A percentile compares a stretch with the other conserved stretches of the same genome.
phyloP scores from a whole-genome alignment of 345 rosid genomes.

The sweet orange (Citrus sinensis) region DNA sequence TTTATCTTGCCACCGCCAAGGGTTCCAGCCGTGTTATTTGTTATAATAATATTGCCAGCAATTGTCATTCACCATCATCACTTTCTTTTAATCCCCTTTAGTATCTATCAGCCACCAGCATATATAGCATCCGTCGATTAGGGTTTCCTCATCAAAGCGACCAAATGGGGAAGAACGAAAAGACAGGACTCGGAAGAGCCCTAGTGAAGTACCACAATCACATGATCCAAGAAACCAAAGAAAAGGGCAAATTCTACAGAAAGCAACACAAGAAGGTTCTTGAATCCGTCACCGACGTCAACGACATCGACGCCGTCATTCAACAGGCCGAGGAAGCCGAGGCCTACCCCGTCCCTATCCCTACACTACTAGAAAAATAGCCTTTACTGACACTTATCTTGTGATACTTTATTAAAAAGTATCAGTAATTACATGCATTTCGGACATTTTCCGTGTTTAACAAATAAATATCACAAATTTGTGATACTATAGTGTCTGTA shows the following conservation, averaged over 20 bases:
- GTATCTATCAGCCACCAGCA: conserved; percentile 33
- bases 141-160: conserved; percentile 11
- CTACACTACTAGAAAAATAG: too few species aligned
- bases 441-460: too few species aligned
- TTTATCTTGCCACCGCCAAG: too few species aligned
- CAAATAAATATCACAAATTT: too few species aligned
- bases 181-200: conserved; percentile 72
- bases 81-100: too few species aligned
- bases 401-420: too few species aligned
- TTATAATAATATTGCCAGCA: too few species aligned
- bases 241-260: conserved; percentile 59
- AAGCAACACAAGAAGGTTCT: conserved; percentile 66
- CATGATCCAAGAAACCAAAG: conserved; percentile 75
- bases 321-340: conserved; percentile 71
- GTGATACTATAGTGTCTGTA: too few species aligned
- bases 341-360: conserved; percentile 38
- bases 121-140: conserved; percentile 33
- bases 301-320: conserved; percentile 80
- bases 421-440: too few species aligned
- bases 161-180: conserved; percentile 33
- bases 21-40: too few species aligned
- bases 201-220: conserved; percentile 90
- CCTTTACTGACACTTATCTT: too few species aligned
- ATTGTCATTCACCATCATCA: too few species aligned
- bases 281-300: conserved; percentile 75